phyloP scores from a whole-genome alignment of 208 protist genomes.

The Leishmania gerbilli region DNA sequence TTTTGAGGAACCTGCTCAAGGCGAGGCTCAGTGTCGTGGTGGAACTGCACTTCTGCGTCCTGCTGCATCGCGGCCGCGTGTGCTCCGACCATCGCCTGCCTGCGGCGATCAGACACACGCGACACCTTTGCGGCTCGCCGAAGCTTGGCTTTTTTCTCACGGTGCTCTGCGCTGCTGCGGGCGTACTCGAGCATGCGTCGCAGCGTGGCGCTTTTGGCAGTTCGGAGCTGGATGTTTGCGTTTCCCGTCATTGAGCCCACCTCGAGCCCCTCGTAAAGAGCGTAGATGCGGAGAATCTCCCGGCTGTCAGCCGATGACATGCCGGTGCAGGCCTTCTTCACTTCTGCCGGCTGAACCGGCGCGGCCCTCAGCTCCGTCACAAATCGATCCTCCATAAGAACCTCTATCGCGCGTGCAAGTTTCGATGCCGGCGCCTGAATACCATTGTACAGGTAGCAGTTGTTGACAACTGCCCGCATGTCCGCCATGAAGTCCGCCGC shows the following conservation, averaged over 20 bases:
- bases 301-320: slow-evolving; percentile 26
- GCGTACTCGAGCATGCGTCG: slow-evolving; percentile 58
- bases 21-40: slow-evolving; percentile 29
- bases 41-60: slow-evolving; percentile 52
- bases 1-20: slow-evolving; percentile 90
- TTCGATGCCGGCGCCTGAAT: slow-evolving; percentile 42
- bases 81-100: slow-evolving; percentile 11
- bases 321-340: slow-evolving; percentile 35
- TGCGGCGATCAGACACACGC: slow-evolving; percentile 20
- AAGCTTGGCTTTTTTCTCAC: slow-evolving; percentile 11
- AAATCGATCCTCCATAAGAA: slow-evolving; percentile 85
- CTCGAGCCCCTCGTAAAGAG: slow-evolving; percentile 58
- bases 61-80: slow-evolving; percentile 19
- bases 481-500: slow-evolving; percentile 72
- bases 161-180: slow-evolving; percentile 27
- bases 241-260: slow-evolving; percentile 17
- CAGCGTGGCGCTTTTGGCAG: slow-evolving; percentile 63
- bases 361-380: slow-evolving; percentile 60
- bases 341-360: slow-evolving; percentile 42
- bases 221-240: slow-evolving; percentile 46
- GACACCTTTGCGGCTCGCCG: slow-evolving; percentile 26
- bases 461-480: slow-evolving; percentile 82
- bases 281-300: slow-evolving; percentile 45
- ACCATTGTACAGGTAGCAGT: slow-evolving; percentile 84
- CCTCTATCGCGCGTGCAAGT: slow-evolving; percentile 57